Evolutionary conservation across 192 early-diverging fungal genomes (phyloP), one percentile per base, ranked within the genome.

Genomic region (Physocladia obscura): DNA sequence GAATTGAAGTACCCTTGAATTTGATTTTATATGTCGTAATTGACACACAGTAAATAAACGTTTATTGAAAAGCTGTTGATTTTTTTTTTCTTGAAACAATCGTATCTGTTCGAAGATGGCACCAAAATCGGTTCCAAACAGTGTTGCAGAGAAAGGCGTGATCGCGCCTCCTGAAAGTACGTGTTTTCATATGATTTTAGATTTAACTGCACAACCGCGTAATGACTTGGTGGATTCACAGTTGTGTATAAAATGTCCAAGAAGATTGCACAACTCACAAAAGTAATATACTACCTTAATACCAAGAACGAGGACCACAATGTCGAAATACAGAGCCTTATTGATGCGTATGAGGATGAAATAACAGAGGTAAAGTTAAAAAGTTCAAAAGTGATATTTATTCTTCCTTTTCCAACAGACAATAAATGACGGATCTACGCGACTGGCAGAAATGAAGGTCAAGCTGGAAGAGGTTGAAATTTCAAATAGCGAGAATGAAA

Each of bases 221-320:
- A 15, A 54, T n/a, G n/a, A n/a, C n/a, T 15, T 27, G 11, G 6
- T 22, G 52, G 11, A 24, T 11, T 6, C 52, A 40, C 11, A 73
- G 71, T 81, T 48, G 62, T 79, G 3, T 83, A 74, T 73, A 84
- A 81, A 55, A 80, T 86, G 70, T 82, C 76, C 27, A 86, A 86
- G 54, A 86, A 86, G 73, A 82, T 86, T 56, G 84, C 84, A 17
- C 84, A 86, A 54, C 72, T 86, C 13, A 86, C 84, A 1, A 86
- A 86, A 69, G 84, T 86, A 56, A 82, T 86, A 35, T 86, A 86
- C 73, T 86, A 78, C 62, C 77, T 86, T 47, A 86, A 86, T 59
- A 84, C 84, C 27, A 86, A 86, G 64, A 81, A 84, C 67, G 84
- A 86, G 71, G 84, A 86, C 65, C 75, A 80, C 63, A 57, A 57